Base-by-base conservation (phyloP, 2,329 filamentous ascomycete species). In the Septoria linicola region DNA sequence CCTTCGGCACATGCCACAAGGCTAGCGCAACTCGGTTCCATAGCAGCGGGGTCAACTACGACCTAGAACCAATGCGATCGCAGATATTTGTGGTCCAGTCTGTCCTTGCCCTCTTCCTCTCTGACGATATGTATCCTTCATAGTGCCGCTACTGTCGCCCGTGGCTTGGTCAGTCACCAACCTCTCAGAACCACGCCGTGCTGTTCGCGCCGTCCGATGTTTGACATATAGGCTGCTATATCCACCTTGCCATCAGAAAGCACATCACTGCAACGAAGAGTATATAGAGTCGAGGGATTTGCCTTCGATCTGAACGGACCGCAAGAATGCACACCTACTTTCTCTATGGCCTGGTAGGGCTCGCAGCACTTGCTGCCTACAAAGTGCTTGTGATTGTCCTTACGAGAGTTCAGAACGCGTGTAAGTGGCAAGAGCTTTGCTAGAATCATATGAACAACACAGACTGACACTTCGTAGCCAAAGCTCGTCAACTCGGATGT, bases 401-500 rank as follows among this genome's bases (percentile, higher is more conserved):
- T 21, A 58, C 51, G 20, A 49, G 35, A 7, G 36, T 55, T 10
- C 51, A 57, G 17, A 54, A 59, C 55, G 47, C 53, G 27, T 43
- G 56, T 57, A 48, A 8, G 52, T 42, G n/a, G n/a, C 23, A 10
- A 17, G 11, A 20, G 17, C 21, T 11, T 13, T 5, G 16, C 27
- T n/a, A n/a, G n/a, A n/a, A 16, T 39, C 8, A 1, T 19, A 23
- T 13, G 7, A 10, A 16, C 11, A 10, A 16, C 11, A 25, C 10
- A n/a, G 4, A 51, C 48, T 59, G 21, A 59, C 42, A 19, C 4
- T 13, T 4, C 20, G 37, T 43, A 63, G 60, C 53, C 10, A 59
- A 51, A 50, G 58, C 61, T 37, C 59, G 48, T 31, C 51, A 63
- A 39, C 54, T 59, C 6, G 58, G 56, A 13, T 66, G 64, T 45